Evolutionary conservation across 225 moss, liverwort and hornwort species (phyloP), one percentile per base, ranked within the genome.

Genomic region (Physcomitrellopsis africana): DNA sequence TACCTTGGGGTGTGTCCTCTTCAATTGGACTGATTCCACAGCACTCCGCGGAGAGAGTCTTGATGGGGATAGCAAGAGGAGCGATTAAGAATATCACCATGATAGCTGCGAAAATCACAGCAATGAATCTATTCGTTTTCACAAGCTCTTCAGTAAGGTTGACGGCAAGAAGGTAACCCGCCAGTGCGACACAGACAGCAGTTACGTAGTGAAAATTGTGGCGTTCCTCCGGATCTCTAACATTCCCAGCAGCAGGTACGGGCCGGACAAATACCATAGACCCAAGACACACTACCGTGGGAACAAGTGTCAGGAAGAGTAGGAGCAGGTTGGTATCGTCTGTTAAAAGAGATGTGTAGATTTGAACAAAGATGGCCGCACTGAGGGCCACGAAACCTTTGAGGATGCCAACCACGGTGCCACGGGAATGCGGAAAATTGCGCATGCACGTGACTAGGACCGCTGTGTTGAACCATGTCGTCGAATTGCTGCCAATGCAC

Each of bases 371-470:
- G 19, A 97, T 89, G 1, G 97, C 94, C 8, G 90, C 86, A 54
- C 97, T 97, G 1, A 97, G 83, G 11, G 94, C 97, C 20, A 94
- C 77, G 51, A 97, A 94, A 3, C 97, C 97, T 79, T 97, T 97
- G 5, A 97, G 81, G 23, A 97, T 93, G 17, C 97, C 97, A 19
- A 91, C 94, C n/a, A 94, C 90, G 3, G 82, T 85, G 3, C 97
- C 97, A 27, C 97, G 75, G 53, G 91, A 91, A 51, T 91, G 79
- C 15, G 91, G 94, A 15, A 94, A 97, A 72, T 94, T 97, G 10
- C 93, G 86, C 90, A 97, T 91, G 67, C 88, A 89, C 0, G 94
- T 94, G 7, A 97, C 92, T 13, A 97, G 73, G 1, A 90, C 82
- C 3, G 94, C 92, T 0, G 96, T 96, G 75, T 96, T 96, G 78